Base-by-base conservation (phyloP, 2,329 filamentous ascomycete species). In the Hysterium pulicare region DNA sequence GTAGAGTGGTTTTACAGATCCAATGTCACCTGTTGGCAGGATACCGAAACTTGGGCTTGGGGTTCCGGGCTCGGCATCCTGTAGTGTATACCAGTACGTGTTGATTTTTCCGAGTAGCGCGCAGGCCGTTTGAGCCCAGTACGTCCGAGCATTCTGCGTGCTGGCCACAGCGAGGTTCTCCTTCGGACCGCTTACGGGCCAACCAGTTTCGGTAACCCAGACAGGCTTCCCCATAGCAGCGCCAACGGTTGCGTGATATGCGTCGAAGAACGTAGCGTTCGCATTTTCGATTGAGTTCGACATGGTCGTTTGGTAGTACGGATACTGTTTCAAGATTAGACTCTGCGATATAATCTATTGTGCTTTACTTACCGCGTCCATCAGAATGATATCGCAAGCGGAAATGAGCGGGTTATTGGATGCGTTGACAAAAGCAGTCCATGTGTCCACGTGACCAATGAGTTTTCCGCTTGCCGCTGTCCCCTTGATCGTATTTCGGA, bases 131-230 rank as follows among this genome's bases (percentile, higher is more conserved):
- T 84, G 72, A 54, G 87, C 75, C 86, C 87, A 95, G 77, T 81
- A 95, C n/a, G 68, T 77, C 72, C 87, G 76, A 33, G 90, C 87
- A 61, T 91, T 90, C 40, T 76, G 71, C 23, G 71, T 49, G 26
- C 74, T 82, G 5, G 90, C 74, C 8, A 84, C 75, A 31, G 81
- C 87, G 44, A 59, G 51, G 50, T 82, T 82, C 48, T 77, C 69
- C 1, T 71, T 75, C 50, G 78, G 70, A 42, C 89, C 90, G 56
- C 75, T 81, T 40, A 90, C 81, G 37, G 90, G 89, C 81, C 87
- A 93, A 51, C 90, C 90, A 13, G 88, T 93, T 76, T 95, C 89
- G 21, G 89, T 93, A 49, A 94, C 78, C 87, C 87, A 93, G 54
- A 94, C 78, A 15, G 79, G 73, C 76, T 90, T 91, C 60, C 78